These are phyloP conservation scores for Scheffersomyces segobiensis DNA, from an alignment of 1,139 yeast species.

Conservation along the genomic window DNA sequence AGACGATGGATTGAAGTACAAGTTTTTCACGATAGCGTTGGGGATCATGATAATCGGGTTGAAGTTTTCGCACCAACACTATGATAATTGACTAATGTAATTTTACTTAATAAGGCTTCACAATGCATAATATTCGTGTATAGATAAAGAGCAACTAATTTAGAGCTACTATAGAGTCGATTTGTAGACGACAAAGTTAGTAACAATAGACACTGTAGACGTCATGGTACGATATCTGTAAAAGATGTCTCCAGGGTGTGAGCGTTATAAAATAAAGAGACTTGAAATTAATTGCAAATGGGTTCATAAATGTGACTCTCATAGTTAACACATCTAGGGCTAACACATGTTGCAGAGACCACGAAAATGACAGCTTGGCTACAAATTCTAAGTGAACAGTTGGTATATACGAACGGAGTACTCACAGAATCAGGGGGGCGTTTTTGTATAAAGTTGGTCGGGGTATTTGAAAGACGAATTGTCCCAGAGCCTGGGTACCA, in stretches of 20 bases:
- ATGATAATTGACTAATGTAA: background rate
- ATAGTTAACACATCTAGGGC: no score
- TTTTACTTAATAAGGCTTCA: conserved; percentile 11
- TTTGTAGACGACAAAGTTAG: background rate
- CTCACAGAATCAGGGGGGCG: no score
- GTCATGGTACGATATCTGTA: background rate
- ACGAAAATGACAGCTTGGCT: background rate
- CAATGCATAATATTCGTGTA: conserved; percentile 1
- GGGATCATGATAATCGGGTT: conserved; percentile 47
- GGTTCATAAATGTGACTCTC: background rate
- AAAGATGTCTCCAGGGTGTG: background rate
- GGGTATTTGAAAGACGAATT: no score
- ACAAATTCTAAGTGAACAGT: background rate
- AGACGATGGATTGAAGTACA: conserved; percentile 45
- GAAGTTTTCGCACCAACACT: conserved; percentile 30
- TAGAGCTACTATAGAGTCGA: background rate
- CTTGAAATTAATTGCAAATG: background rate
- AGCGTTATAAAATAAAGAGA: background rate
- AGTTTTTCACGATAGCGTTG: conserved; percentile 45
- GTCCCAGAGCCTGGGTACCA: no score
- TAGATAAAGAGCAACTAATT: background rate
- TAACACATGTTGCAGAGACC: background rate
- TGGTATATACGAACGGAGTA: background rate
- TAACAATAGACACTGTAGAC: background rate
- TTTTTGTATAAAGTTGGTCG: no score